Base-by-base conservation (phyloP, 768 basidiomycete genomes). In the Baorangia bicolor region DNA sequence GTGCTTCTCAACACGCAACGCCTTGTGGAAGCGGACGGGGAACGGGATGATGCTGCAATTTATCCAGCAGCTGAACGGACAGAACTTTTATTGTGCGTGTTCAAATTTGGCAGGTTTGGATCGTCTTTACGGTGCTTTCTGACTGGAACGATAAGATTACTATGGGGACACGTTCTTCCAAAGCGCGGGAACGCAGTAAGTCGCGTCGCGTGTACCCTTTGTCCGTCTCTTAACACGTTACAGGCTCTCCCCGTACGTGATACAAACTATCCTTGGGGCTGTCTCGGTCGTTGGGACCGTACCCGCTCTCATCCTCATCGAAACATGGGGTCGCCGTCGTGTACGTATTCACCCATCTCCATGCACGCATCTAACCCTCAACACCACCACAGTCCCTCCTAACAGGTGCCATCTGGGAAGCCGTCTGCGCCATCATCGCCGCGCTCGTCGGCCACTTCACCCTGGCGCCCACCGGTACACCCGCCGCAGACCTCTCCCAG, bases 231-330 rank as follows among this genome's bases (percentile, higher is more conserved):
- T 48, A 34, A 38, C 44, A 49, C 21, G 40, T 40, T 38, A 2
- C 40, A 83, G 81, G 23, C 71, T 91, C 50, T 78, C 76, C 8
- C 82, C 88, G 0, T 91, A 88, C 70, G 79, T 83, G 31, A 87
- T 90, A 63, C 88, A 90, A 63, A 77, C 80, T 7, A 84, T 90
- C 54, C 77, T 90, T 18, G 88, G 88, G 25, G 87, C 77, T 4
- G 87, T 90, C 20, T 88, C 88, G 0, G 83, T 91, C 13, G 79
- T 75, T 16, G 87, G 84, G n/a, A 89, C 88, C 5, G 51, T 90
- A 34, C 89, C 89, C 18, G 86, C 88, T 6, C 72, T 91, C 59
- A 71, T 50, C 34, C 74, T 88, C 50, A 89, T 92, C 49, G 90
- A 92, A 68, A 75, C 80, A 8, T 81, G 85, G 78, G 90, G 90